Percentiles rank a stretch among this genome's conserved stretches.
phyloP scores from a whole-genome alignment of 1,284 basidiomycete genomes.

The Sanghuangporus baumii region DNA sequence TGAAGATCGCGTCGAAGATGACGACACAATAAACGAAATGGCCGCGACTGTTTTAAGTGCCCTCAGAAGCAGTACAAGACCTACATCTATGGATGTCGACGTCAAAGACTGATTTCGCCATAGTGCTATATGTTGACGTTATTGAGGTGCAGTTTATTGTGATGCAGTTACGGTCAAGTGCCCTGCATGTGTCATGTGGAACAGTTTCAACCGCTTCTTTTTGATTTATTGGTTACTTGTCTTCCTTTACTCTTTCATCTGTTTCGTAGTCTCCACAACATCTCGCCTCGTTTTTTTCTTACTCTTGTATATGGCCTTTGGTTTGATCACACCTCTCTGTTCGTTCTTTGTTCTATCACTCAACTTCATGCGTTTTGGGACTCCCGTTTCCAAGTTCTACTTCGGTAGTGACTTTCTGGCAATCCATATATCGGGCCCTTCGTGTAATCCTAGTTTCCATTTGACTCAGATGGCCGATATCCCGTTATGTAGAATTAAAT shows the following conservation, averaged over 20 bases:
- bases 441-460: neutral
- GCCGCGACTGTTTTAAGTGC: conserved; percentile 10
- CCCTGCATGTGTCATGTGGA: neutral
- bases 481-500: neutral
- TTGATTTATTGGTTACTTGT: neutral
- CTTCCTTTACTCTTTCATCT: neutral
- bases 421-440: neutral
- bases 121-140: too few relatives aligned
- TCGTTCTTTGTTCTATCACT: neutral
- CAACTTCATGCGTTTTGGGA: neutral
- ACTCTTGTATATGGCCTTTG: neutral
- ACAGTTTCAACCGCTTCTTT: neutral
- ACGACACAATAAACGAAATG: neutral
- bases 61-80: conserved; percentile 4
- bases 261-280: neutral
- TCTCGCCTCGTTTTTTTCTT: neutral
- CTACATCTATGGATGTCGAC: conserved; percentile 15
- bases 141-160: too few relatives aligned
- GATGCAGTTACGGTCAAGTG: too few relatives aligned
- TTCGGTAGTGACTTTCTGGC: neutral
- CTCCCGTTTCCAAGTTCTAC: neutral
- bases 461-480: neutral
- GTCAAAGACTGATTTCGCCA: neutral
- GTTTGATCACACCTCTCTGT: neutral
- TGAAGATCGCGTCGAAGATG: neutral